phyloP scores from a whole-genome alignment of 257 asterid species.

The Rubia yunnanensis region DNA sequence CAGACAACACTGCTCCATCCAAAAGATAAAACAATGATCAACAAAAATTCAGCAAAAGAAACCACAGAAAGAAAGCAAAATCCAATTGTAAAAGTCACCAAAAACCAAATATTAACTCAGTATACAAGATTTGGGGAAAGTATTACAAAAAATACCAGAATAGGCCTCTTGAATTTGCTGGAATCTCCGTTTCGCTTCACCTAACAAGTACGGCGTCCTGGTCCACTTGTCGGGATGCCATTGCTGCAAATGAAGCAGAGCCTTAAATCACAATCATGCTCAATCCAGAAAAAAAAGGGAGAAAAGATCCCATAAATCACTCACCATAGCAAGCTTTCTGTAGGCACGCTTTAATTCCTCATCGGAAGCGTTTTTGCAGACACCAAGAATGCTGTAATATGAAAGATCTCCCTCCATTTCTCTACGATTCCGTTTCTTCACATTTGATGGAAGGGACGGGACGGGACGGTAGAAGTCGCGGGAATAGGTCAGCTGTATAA shows the following conservation, averaged over 20 bases:
- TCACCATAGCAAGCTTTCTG: conserved; percentile 77
- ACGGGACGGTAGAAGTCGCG: background rate
- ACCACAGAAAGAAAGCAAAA: background rate
- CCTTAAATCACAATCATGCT: background rate
- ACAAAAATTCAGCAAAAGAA: background rate
- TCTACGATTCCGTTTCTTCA: background rate
- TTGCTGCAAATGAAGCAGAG: conserved; percentile 42
- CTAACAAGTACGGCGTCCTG: conserved; percentile 41
- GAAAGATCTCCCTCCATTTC: conserved; percentile 14
- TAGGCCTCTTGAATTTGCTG: conserved; percentile 90
- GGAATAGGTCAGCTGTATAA: background rate
- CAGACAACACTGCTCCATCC: conserved; percentile 56
- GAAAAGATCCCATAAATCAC: background rate
- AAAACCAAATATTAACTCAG: background rate
- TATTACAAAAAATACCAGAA: conserved; percentile 46
- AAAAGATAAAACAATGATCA: background rate
- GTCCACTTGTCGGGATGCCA: conserved; percentile 95
- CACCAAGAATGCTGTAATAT: conserved; percentile 62
- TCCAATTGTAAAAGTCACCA: background rate
- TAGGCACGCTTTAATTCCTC: conserved; percentile 68
- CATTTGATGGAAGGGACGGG: background rate
- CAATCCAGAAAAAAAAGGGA: background rate
- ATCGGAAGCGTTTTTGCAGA: conserved; percentile 38
- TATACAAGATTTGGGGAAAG: too few species aligned
- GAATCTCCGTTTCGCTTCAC: conserved; percentile 61